Evolutionary conservation across 345 rosid genomes (phyloP).

Genomic region (Abelmoschus esculentus): DNA sequence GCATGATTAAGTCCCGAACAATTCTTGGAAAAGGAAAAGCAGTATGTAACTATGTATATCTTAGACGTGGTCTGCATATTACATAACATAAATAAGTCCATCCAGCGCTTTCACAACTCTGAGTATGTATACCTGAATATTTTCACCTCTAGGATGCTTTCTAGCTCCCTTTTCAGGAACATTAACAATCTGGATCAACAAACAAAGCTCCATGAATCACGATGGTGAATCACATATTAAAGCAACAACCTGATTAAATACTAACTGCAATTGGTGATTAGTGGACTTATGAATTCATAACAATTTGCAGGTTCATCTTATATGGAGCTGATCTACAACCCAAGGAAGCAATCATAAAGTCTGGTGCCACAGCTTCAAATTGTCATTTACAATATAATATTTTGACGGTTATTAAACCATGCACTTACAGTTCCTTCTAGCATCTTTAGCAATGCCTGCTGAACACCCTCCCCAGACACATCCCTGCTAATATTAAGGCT

Average conservation of each 20-base stretch:
- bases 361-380: slow-evolving; percentile 5
- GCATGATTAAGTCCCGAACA: not conserved
- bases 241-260: not conserved
- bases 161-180: slow-evolving; percentile 99
- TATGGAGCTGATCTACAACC: not conserved
- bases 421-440: slow-evolving; percentile 95
- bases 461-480: slow-evolving; percentile 99
- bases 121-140: slow-evolving; percentile 67
- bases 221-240: slow-evolving; percentile 2
- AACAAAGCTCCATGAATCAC: slow-evolving; percentile 11
- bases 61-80: not conserved
- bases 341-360: not conserved
- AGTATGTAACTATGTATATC: not conserved
- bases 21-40: not conserved
- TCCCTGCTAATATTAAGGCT: slow-evolving; percentile 96
- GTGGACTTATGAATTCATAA: not conserved
- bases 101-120: slow-evolving; percentile 12
- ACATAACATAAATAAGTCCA: not conserved
- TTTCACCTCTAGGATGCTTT: slow-evolving; percentile 98
- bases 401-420: not conserved
- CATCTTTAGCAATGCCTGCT: slow-evolving; percentile 96
- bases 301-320: not conserved
- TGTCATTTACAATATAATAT: not conserved
- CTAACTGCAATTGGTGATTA: not conserved
- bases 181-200: slow-evolving; percentile 64